phyloP scores from a whole-genome alignment of 1,139 yeast species.

The Geotrichum fermentans region DNA sequence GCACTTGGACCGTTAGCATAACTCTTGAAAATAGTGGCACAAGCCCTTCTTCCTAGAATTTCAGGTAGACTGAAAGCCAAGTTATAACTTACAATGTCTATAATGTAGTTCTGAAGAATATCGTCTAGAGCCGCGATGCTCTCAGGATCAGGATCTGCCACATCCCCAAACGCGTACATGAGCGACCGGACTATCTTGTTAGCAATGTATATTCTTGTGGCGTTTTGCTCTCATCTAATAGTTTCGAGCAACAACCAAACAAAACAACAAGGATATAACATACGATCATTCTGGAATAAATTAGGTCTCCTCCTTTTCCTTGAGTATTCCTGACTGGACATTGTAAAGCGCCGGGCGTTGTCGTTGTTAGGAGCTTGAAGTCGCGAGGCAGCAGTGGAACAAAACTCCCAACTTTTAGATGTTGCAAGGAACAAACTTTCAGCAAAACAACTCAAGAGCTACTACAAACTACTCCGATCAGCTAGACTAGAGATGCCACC shows the following conservation, averaged over 20 bases:
- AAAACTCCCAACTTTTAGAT: conserved; percentile 1
- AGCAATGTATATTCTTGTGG: too few relatives aligned
- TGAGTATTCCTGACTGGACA: conserved; percentile 23
- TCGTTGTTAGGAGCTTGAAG: not conserved
- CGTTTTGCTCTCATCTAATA: too few relatives aligned
- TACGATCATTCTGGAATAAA: conserved; percentile 40
- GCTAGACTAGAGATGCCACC: conserved; percentile 11
- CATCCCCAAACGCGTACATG: conserved; percentile 83
- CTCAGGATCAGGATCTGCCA: conserved; percentile 67
- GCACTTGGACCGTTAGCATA: conserved; percentile 43
- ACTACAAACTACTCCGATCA: too few relatives aligned
- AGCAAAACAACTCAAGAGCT: too few relatives aligned
- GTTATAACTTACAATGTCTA: conserved; percentile 57
- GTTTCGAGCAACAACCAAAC: too few relatives aligned
- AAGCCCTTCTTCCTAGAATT: too few relatives aligned
- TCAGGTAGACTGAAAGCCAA: too few relatives aligned
- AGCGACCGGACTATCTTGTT: conserved; percentile 52
- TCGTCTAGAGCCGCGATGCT: conserved; percentile 81
- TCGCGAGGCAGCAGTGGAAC: not conserved
- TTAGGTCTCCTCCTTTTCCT: conserved; percentile 29
- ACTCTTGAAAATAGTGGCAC: too few relatives aligned
- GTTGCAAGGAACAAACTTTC: too few relatives aligned
- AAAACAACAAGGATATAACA: conserved; percentile 16
- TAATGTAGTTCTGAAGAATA: conserved; percentile 68
- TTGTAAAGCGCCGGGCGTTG: conserved; percentile 1